These are phyloP conservation scores for Nicotiana paniculata DNA, from an alignment of 257 asterid genomes.

Conservation along the genomic window DNA sequence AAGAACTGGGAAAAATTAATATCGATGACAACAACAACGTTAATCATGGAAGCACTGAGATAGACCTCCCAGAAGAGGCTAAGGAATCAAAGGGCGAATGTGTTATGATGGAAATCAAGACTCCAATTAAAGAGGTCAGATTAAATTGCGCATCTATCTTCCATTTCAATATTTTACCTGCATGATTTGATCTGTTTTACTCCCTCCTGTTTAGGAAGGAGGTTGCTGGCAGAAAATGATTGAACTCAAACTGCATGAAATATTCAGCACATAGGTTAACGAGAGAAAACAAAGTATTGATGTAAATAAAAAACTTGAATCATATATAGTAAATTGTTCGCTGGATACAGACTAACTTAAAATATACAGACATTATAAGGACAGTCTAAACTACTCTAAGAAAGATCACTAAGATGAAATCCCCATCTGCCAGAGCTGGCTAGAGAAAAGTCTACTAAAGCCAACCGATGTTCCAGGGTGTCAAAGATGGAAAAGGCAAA, in stretches of 20 bases:
- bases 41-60: conserved; percentile 14
- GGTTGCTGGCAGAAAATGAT: conserved; percentile 2
- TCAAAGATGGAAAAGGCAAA: neutral
- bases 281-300: neutral
- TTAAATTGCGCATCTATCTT: conserved; percentile 4
- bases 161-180: neutral
- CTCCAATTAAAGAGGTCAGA: conserved; percentile 30
- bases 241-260: neutral
- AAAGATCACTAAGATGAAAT: neutral
- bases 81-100: conserved; percentile 13
- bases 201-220: conserved; percentile 5
- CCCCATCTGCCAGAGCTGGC: neutral
- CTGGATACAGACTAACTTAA: neutral
- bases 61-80: conserved; percentile 20
- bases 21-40: conserved; percentile 5
- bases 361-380: neutral
- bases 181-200: neutral
- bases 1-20: neutral
- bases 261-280: neutral
- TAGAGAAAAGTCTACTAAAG: neutral
- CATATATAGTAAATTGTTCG: neutral
- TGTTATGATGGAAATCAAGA: conserved; percentile 14
- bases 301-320: neutral
- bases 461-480: neutral
- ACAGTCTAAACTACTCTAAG: neutral